These are phyloP conservation scores for Linnemannia hyalina DNA, from an alignment of 192 early-diverging fungal genomes.

Conservation along the genomic window DNA sequence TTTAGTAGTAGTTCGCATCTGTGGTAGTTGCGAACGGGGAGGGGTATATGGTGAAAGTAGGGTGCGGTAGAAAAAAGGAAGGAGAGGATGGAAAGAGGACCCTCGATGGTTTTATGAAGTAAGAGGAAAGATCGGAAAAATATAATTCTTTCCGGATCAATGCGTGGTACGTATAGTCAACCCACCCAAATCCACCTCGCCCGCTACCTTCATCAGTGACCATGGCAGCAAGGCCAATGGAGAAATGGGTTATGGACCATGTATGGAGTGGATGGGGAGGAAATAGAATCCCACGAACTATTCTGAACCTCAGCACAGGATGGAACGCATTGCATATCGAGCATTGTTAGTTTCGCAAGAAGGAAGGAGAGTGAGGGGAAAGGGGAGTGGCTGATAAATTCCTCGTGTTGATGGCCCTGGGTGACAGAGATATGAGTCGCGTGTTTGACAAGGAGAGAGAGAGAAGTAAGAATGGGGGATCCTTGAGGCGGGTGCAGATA, in stretches of 20 bases:
- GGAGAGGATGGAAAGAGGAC: background rate
- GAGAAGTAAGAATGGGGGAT: background rate
- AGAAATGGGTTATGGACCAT: background rate
- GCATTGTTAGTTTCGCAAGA: no score
- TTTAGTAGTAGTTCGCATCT: background rate
- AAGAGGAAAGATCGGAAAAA: background rate
- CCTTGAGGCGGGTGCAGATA: background rate
- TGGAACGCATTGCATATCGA: conserved; percentile 8
- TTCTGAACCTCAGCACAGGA: conserved; percentile 20
- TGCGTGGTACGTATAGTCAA: background rate
- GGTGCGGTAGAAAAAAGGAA: background rate
- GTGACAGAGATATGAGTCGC: background rate
- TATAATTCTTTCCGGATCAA: no score
- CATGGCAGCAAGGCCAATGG: background rate
- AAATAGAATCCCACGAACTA: conserved; percentile 14
- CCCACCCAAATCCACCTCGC: background rate
- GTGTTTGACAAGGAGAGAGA: background rate
- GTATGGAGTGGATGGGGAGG: background rate
- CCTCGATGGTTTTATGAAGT: background rate
- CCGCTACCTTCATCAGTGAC: background rate
- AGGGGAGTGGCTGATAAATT: background rate
- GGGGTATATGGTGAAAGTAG: background rate
- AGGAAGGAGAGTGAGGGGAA: no score
- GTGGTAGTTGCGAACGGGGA: background rate
- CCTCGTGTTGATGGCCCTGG: background rate